Evolutionary conservation across 2,329 filamentous ascomycete species (phyloP).

Genomic region (Fusarium humuli): DNA sequence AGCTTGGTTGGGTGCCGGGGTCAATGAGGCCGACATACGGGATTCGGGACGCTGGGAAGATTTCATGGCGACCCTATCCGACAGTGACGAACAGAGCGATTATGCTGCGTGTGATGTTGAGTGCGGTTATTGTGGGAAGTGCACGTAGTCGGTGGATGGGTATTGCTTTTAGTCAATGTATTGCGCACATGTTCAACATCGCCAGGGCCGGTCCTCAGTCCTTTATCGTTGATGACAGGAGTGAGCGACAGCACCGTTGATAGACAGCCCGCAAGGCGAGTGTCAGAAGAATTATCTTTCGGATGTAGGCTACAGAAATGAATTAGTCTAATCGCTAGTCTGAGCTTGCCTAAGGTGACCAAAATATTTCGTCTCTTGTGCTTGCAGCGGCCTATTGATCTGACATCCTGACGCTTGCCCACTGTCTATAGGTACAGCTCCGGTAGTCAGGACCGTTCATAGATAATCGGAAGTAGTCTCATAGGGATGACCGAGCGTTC

Average conservation of each 20-base stretch:
- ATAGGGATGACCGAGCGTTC: too few relatives aligned
- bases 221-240: background rate
- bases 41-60: constrained; percentile 15
- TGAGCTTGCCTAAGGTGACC: background rate
- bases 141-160: constrained; percentile 15
- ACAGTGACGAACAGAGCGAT: constrained; percentile 30
- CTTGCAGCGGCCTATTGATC: background rate
- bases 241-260: too few relatives aligned
- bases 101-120: constrained; percentile 46
- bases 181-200: background rate
- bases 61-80: constrained; percentile 16
- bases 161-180: fast-evolving
- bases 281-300: background rate
- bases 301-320: fast-evolving
- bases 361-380: background rate
- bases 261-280: too few relatives aligned
- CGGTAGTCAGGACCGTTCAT: background rate
- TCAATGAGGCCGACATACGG: background rate
- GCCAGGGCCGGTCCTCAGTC: fast-evolving
- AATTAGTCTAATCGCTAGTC: background rate
- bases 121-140: constrained; percentile 48
- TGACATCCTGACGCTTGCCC: background rate
- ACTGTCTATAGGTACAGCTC: background rate
- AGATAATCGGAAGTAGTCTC: background rate
- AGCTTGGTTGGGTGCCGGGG: constrained; percentile 35